Base-by-base conservation (phyloP, 2,329 filamentous ascomycete species). In the Apiospora malaysiana region DNA sequence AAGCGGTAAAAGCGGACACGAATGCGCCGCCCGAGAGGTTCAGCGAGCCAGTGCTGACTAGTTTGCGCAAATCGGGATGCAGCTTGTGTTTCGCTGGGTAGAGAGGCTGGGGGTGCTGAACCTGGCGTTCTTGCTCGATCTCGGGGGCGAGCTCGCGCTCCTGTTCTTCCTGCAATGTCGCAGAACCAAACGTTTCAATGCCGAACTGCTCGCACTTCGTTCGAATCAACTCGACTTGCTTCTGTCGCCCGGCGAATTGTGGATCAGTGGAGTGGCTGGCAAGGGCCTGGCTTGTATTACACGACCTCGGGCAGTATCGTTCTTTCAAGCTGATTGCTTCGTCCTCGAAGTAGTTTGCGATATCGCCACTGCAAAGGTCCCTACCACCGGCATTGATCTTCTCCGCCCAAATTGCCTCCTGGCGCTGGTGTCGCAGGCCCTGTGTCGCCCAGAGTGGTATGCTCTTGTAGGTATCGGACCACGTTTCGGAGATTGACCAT, bases 61-160 rank as follows among this genome's bases (percentile, higher is more conserved):
- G 85, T 0, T 47, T 5, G 0, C 27, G 6, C 0, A 93, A 69
- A 45, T 86, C 79, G 0, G 70, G 14, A 68, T 90, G 84, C 0
- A 90, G 14, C 0, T 0, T 2, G 65, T 91, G 87, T 0, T 10
- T 0, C 0, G 72, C 75, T 0, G 90, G 83, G 0, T 74, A 47
- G 0, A 82, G 81, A 0, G 78, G 70, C 0, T 77, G 75, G 0
- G 89, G 87, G 1, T 81, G 82, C 73, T 92, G 82, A 0, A 88
- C 74, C 67, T 92, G 81, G 0, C 84, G 81, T 74, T 93, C 89
- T 37, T 86, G 80, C 73, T 93, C 89, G 0, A 88, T 84, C 72
- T 94, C 91, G 0, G 89, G 89, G 0, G 88, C 83, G 0, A 94
- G 81, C 72, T 93, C 92, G 0, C 91, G 84, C 76, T 94, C 91